Base-by-base conservation (phyloP, 768 basidiomycete genomes). In the Ramaria sp. region DNA sequence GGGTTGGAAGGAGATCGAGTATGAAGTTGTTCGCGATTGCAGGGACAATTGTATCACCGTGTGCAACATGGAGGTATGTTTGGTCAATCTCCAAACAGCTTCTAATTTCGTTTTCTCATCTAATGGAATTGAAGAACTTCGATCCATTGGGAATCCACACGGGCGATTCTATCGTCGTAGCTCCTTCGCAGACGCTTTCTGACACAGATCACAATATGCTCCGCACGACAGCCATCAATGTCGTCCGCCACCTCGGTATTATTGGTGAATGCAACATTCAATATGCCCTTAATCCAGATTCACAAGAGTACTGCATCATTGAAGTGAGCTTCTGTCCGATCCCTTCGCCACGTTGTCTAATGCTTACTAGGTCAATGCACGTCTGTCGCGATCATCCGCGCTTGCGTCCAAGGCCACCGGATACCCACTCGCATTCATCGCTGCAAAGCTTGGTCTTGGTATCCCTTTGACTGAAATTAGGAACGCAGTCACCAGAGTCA, bases 1-100 rank as follows among this genome's bases (percentile, higher is more conserved):
- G 71, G 95, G 95, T 2, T 99, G 95, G 95, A 98, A 99, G 71
- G 95, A 99, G 74, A 95, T 99, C 60, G 95, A 99, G 72, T 99
- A 99, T 62, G 95, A 99, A 66, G 95, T 99, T 48, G 95, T 98
- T 10, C 78, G 95, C 56, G 95, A 99, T 69, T 97, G 93, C 72
- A 78, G 89, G 58, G 90, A 98, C 66, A 99, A 99, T 66, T 98
- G 95, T 66, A 98, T 98, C 71, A 95, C 94, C 0, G 95, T 98
- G 59, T 99, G 95, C 72, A 99, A 99, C 73, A 99, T 99, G 95
- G 95, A 99, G 88, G 94, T 93, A 47, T 55, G 85, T 66, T 44
- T 13, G n/a, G 1, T 9, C 13, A 13, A 34, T 2, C 32, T 34
- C 3, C 32, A 34, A 15, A 45, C 39, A 52, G 30, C n/a, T 53